Percentiles rank a stretch among this genome's conserved stretches.
Evolutionary conservation across 306 rosid species (phyloP).

Genomic region (Cucurbita pepo): DNA sequence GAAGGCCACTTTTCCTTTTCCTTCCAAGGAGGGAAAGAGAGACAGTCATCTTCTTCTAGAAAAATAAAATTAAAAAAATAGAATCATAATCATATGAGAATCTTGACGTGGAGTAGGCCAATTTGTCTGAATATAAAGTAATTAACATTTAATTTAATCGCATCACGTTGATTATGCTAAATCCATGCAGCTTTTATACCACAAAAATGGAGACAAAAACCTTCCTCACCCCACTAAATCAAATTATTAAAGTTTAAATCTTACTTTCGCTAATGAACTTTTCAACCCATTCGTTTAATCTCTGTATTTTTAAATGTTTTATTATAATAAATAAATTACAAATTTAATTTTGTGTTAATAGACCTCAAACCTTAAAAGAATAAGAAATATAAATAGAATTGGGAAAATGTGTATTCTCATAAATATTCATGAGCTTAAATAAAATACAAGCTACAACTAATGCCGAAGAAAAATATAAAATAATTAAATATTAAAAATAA

Average conservation of each 20-base stretch:
- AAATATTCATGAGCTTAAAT: too few species aligned
- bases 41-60: neutral
- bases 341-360: too few species aligned
- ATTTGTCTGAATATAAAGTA: neutral
- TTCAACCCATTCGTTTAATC: neutral
- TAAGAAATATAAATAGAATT: too few species aligned
- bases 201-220: neutral
- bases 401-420: too few species aligned
- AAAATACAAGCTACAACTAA: too few species aligned
- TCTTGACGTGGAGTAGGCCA: slow-evolving; percentile 8
- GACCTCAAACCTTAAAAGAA: too few species aligned
- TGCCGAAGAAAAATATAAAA: too few species aligned
- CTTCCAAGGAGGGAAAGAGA: neutral
- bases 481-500: too few species aligned
- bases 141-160: neutral
- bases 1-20: neutral
- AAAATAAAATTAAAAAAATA: neutral
- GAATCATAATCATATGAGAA: neutral
- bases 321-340: neutral
- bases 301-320: neutral
- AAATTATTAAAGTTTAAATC: neutral
- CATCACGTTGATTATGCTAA: neutral
- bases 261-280: neutral
- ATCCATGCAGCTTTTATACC: neutral
- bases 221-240: neutral